Evolutionary conservation across 768 basidiomycete species (phyloP).

Genomic region (Pleurotus giganteus): DNA sequence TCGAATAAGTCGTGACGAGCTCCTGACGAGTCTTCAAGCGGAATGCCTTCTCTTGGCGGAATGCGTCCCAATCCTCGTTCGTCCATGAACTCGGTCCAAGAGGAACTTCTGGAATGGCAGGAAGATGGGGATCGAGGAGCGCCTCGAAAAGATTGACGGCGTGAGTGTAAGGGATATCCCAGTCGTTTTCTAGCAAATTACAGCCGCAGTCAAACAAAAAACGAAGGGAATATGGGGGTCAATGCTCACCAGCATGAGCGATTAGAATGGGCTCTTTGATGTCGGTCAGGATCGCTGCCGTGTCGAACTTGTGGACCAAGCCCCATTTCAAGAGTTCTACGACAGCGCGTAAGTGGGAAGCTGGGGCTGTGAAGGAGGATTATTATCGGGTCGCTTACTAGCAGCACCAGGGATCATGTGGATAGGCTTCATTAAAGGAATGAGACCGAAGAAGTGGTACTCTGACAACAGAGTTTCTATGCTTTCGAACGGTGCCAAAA

Average conservation of each 20-base stretch:
- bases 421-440: conserved; percentile 77
- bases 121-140: conserved; percentile 65
- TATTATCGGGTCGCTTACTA: conserved; percentile 44
- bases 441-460: conserved; percentile 60
- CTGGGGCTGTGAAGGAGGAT: conserved; percentile 35
- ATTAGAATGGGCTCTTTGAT: conserved; percentile 71
- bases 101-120: conserved; percentile 32
- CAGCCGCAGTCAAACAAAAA: not conserved
- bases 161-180: conserved; percentile 74
- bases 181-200: conserved; percentile 58
- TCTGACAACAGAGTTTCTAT: conserved; percentile 65
- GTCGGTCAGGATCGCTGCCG: conserved; percentile 58
- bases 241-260: conserved; percentile 52
- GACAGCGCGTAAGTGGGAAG: conserved; percentile 44
- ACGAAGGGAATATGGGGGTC: not conserved
- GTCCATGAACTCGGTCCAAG: conserved; percentile 12
- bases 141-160: conserved; percentile 71
- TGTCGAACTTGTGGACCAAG: conserved; percentile 55
- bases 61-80: conserved; percentile 6
- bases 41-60: conserved; percentile 34
- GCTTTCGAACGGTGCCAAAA: conserved; percentile 62
- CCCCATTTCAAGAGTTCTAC: conserved; percentile 36
- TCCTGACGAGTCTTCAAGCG: conserved; percentile 41
- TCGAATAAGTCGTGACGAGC: conserved; percentile 41
- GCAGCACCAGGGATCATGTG: conserved; percentile 59